Base-by-base conservation (phyloP, 768 basidiomycete species). In the Cystofilobasidium macerans region DNA sequence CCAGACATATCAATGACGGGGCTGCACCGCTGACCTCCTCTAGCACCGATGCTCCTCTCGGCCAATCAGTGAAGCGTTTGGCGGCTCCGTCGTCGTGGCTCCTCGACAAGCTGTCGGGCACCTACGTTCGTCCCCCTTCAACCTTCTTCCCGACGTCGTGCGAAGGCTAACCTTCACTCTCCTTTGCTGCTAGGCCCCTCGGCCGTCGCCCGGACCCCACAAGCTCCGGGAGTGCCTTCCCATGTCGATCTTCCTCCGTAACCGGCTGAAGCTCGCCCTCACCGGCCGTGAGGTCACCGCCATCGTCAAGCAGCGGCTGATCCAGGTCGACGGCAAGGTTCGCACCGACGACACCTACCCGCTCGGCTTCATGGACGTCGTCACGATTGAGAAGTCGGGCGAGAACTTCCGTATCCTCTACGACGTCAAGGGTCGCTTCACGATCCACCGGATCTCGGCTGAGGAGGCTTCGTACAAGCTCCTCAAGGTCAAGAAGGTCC, bases 341-440 rank as follows among this genome's bases (percentile, higher is more conserved):
- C 85, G 94, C 78, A 99, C 95, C 63, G 95, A 99, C 78, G 81
- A 87, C 72, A 97, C 89, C 72, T 99, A 84, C 83, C 95, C 95
- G 70, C 83, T 93, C 74, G 95, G 95, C 68, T 98, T 94, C 84
- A 86, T 86, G 89, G 94, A 99, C 78, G 94, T 97, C 70, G 83
- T 99, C 77, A 85, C 89, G 68, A 88, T 99, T 70, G 94, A 99
- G 79, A 94, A 95, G 78, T 97, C 94, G 30, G 89, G 87, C 79
- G 95, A 99, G 79, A 87, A 98, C 82, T 99, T 98, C 87, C 94
- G 95, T 78, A 84, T 98, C 68, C 82, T 99, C 48, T 98, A 98
- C 83, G 95, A 98, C 77, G 86, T 98, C 79, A 99, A 99, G 82
- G 95, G 95, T 72, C 95, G 95, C 72, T 99, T 99, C 82, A 88